Base-by-base conservation (phyloP, 495 filamentous ascomycete species). In the Penicillium ochrochloron region DNA sequence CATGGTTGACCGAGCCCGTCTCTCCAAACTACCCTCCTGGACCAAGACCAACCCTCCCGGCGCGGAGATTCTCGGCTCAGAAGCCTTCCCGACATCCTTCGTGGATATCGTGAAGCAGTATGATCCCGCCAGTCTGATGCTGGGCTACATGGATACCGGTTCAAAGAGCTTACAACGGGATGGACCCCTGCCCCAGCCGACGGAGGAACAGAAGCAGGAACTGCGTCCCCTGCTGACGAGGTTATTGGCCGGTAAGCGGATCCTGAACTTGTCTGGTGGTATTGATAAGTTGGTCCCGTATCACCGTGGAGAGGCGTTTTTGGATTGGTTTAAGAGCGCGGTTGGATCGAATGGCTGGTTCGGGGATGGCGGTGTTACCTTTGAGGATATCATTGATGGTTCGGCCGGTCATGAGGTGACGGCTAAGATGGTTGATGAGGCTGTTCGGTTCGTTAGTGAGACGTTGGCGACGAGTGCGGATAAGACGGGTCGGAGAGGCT, bases 281-380 rank as follows among this genome's bases (percentile, higher is more conserved):
- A 79, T 79, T 19, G 95, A 99, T 73, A 93, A 91, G 70, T 75
- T 98, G 53, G 94, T 99, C 21, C 94, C 95, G 8, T 92, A 92
- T 74, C 78, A 79, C 25, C 87, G 86, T 17, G 81, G 83, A 2
- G 85, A 89, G 69, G 82, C 84, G 0, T 96, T 97, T 72, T 63
- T 97, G 53, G 71, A 75, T 9, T 92, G 88, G 76, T 79, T 97
- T 57, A 90, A 90, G 73, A 74, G 83, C 37, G 87, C 87, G 0
- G 70, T 86, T 41, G 76, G 70, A 2, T 74, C 76, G 11, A 73
- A 80, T 44, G 82, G 79, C 5, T 90, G 86, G 85, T 89, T 84
- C 56, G 78, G 76, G 6, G 86, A 87, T 59, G 84, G 84, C 11
- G 77, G 76, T 9, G 75, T 92, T 8, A 80, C 81, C 29, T 80